Percentiles rank a stretch among this genome's conserved stretches.
Conservation (phyloP, 805 yeast species). For the Clavispora carvajalis region DNA sequence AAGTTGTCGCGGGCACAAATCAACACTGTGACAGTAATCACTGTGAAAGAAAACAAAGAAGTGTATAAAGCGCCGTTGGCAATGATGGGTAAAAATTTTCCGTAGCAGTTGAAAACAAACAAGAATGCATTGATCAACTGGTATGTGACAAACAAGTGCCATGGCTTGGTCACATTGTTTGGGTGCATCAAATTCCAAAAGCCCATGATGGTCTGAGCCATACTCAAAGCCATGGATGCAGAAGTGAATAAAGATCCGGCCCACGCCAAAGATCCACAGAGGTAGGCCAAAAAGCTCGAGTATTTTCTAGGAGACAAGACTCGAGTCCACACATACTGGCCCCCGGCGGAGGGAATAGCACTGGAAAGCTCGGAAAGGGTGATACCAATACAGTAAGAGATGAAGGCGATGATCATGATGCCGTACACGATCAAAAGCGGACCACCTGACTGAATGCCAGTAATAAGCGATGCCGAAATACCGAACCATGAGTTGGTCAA, state of each 20-base stretch:
- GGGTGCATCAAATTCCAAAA: conserved; percentile 34
- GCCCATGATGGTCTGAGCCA: conserved; percentile 33
- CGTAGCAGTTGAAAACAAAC: conserved; percentile 32
- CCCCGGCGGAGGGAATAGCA: conserved; percentile 39
- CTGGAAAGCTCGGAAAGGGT: conserved; percentile 36
- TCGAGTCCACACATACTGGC: conserved; percentile 40
- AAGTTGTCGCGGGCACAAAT: conserved; percentile 32
- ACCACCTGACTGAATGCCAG: conserved; percentile 40
- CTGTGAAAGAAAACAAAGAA: conserved; percentile 30
- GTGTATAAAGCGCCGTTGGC: conserved; percentile 32
- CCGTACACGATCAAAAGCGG: conserved; percentile 38
- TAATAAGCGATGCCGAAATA: conserved; percentile 34
- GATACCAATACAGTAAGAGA: conserved; percentile 34
- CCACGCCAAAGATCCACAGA: conserved; percentile 38
- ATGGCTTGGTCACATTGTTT: conserved; percentile 25
- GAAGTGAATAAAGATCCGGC: conserved; percentile 39
- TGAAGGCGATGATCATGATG: conserved; percentile 32
- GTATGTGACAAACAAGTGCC: conserved; percentile 35
- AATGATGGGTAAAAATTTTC: conserved; percentile 29
- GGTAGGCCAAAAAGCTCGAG: conserved; percentile 33
- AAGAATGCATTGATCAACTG: conserved; percentile 29
- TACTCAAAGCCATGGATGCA: conserved; percentile 34
- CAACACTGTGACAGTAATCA: conserved; percentile 35
- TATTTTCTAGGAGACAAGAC: conserved; percentile 35
- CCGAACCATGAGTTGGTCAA: conserved; percentile 42